Evolutionary conservation across 2,329 filamentous ascomycete species (phyloP).

Genomic region (Endoconidiophora polonica): DNA sequence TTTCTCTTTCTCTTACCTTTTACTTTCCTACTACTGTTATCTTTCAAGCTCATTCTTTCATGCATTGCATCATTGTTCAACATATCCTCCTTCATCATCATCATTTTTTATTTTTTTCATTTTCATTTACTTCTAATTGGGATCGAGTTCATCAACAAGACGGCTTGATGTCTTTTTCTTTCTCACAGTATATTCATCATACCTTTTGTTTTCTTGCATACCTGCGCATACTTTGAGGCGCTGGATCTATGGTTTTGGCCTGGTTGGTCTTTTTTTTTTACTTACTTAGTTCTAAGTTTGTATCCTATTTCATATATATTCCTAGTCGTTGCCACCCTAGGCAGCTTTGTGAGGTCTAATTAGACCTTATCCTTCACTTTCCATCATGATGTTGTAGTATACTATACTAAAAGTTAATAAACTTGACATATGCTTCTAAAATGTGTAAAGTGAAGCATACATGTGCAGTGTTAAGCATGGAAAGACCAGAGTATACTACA

Average conservation of each 20-base stretch:
- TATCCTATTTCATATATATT: too few species aligned
- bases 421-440: too few species aligned
- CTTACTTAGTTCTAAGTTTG: too few species aligned
- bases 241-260: not conserved
- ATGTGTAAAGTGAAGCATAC: too few species aligned
- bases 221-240: not conserved
- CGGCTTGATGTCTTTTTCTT: conserved; percentile 1
- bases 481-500: too few species aligned
- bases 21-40: conserved; percentile 3
- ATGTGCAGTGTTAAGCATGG: too few species aligned
- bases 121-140: conserved; percentile 1
- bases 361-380: not conserved
- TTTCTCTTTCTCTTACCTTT: not conserved
- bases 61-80: not conserved
- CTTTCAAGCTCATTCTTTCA: not conserved
- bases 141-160: not conserved
- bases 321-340: too few species aligned
- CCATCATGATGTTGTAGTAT: not conserved
- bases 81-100: not conserved
- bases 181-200: conserved; percentile 4
- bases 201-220: conserved; percentile 8
- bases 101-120: conserved; percentile 5
- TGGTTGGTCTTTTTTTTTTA: too few species aligned
- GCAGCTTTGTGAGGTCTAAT: too few species aligned
- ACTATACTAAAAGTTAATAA: too few species aligned